These are phyloP conservation scores for Bipolaris oryzae DNA, from an alignment of 2,329 filamentous ascomycete genomes.

Conservation along the genomic window DNA sequence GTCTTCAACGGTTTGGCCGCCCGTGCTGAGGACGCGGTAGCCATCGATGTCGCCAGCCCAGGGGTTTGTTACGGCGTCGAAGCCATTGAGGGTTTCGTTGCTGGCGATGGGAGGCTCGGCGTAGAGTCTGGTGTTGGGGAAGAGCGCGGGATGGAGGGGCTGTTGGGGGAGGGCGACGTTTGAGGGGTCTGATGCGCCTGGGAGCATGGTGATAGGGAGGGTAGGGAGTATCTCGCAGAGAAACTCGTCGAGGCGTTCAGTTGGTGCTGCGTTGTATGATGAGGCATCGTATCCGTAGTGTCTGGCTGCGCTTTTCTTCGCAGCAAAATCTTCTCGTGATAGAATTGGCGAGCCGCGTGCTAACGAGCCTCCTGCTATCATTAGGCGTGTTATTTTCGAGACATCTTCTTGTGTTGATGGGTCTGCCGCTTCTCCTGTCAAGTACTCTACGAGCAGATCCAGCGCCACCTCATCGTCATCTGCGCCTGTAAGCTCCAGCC, in stretches of 20 bases:
- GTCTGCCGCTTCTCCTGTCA: constrained; percentile 79
- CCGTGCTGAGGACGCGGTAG: constrained; percentile 83
- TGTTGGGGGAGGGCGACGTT: constrained; percentile 92
- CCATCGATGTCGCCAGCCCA: constrained; percentile 91
- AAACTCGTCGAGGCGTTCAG: constrained; percentile 82
- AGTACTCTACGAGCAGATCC: constrained; percentile 81
- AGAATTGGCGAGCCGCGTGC: constrained; percentile 55
- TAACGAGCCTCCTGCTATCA: constrained; percentile 92
- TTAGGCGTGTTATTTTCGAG: constrained; percentile 76
- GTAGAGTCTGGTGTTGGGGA: constrained; percentile 76
- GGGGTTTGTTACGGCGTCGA: constrained; percentile 90
- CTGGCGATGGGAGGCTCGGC: constrained; percentile 55
- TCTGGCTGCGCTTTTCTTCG: constrained; percentile 63
- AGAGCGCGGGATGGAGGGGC: constrained; percentile 89
- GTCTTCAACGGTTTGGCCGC: constrained; percentile 92
- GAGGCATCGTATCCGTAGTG: constrained; percentile 95
- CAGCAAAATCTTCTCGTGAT: constrained; percentile 53
- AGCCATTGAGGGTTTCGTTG: constrained; percentile 65
- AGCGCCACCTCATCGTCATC: constrained; percentile 76
- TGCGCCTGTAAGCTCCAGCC: constrained; percentile 79
- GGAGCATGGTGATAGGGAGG: constrained; percentile 86
- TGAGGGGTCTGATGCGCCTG: constrained; percentile 83
- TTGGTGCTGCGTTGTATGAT: constrained; percentile 84
- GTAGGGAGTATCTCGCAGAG: constrained; percentile 80
- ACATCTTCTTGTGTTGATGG: constrained; percentile 64